phyloP scores from a whole-genome alignment of 75 land plant genomes.

The Cunninghamia lanceolata region DNA sequence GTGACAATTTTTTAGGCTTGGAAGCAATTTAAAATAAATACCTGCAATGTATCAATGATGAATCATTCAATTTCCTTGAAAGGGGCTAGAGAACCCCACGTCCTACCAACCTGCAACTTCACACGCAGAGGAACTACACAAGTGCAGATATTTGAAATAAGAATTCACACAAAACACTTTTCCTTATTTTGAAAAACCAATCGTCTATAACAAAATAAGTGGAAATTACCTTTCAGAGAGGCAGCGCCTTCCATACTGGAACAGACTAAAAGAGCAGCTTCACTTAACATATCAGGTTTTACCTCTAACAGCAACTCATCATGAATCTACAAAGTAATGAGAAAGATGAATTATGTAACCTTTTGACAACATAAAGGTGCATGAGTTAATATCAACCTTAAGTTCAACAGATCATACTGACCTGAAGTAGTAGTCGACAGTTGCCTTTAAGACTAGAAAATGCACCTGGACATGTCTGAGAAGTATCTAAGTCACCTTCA shows the following conservation, averaged over 20 bases:
- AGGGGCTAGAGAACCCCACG: constrained; percentile 89
- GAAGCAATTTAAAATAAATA: background rate
- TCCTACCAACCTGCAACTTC: constrained; percentile 73
- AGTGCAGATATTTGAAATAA: background rate
- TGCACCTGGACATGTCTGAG: constrained; percentile 2
- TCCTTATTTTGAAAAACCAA: background rate
- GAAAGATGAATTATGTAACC: background rate
- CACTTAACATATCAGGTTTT: constrained; percentile 52
- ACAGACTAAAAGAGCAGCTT: constrained; percentile 62
- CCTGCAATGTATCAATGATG: background rate
- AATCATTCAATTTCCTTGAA: constrained; percentile 12
- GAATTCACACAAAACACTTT: constrained; percentile 3
- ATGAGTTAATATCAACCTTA: background rate
- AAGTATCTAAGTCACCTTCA: background rate
- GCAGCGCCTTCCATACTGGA: constrained; percentile 86
- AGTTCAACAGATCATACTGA: constrained; percentile 12
- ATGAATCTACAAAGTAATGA: constrained; percentile 62
- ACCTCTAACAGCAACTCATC: constrained; percentile 93
- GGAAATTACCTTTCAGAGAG: constrained; percentile 57
- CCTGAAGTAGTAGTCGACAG: constrained; percentile 80
- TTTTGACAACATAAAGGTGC: constrained; percentile 7
- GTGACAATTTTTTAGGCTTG: background rate
- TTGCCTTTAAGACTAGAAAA: constrained; percentile 42
- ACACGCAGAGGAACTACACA: constrained; percentile 84
- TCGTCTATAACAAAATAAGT: background rate